Evolutionary conservation across 371 early-diverging fungal genomes (phyloP).

Genomic region (Mucor velutinosus): DNA sequence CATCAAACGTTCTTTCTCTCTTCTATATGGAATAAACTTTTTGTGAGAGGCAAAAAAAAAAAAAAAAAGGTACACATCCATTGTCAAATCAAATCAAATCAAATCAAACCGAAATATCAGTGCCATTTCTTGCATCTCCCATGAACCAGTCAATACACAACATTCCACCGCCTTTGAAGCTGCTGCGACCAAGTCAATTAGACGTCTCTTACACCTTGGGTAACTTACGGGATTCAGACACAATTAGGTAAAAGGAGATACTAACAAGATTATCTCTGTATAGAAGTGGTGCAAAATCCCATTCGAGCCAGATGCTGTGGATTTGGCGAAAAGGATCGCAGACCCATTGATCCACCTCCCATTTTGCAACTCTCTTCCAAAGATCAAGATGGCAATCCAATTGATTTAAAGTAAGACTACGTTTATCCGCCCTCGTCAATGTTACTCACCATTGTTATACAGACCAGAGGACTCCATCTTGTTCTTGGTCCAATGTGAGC

Average conservation of each 20-base stretch:
- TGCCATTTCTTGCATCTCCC: too few relatives aligned
- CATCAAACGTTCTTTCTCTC: too few relatives aligned
- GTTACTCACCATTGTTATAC: neutral
- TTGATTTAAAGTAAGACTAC: slow-evolving; percentile 9
- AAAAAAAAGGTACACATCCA: neutral
- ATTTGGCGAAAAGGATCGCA: slow-evolving; percentile 37
- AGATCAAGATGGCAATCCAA: slow-evolving; percentile 17
- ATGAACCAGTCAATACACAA: neutral
- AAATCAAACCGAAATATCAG: neutral
- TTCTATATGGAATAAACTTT: too few relatives aligned
- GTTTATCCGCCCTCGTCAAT: neutral
- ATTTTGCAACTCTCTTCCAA: slow-evolving; percentile 36
- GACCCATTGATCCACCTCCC: slow-evolving; percentile 39
- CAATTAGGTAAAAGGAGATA: neutral
- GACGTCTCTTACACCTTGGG: slow-evolving; percentile 7
- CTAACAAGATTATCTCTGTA: neutral
- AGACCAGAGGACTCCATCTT: slow-evolving; percentile 28
- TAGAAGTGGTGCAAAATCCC: slow-evolving; percentile 56
- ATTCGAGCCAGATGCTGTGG: slow-evolving; percentile 65
- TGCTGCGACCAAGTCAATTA: slow-evolving; percentile 11
- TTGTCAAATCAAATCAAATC: neutral
- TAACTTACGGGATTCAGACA: neutral
- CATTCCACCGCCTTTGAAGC: slow-evolving; percentile 18
- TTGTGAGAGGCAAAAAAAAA: neutral
- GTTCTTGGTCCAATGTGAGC: slow-evolving; percentile 30